phyloP scores from a whole-genome alignment of 2,329 filamentous ascomycete species.

The Sordariomycetes sp. region DNA sequence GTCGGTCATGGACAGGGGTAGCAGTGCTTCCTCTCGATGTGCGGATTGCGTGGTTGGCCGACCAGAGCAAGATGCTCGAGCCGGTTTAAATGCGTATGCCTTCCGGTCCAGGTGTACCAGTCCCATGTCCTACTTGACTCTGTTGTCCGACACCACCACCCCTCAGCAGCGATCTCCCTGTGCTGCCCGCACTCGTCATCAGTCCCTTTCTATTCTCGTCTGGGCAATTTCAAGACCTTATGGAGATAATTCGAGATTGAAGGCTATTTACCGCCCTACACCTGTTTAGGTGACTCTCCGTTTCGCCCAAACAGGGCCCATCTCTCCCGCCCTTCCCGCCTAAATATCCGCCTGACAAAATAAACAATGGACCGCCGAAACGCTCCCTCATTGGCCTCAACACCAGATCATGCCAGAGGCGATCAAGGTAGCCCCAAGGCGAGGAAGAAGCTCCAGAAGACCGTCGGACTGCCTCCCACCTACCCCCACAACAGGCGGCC shows the following conservation, averaged over 20 bases:
- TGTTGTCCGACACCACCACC: no score
- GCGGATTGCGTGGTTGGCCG: not conserved
- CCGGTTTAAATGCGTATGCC: not conserved
- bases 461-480: not conserved
- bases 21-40: not conserved
- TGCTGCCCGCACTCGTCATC: no score
- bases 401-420: not conserved
- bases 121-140: no score
- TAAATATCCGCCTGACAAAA: conserved; percentile 5
- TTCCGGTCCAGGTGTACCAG: not conserved
- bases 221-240: no score
- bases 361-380: conserved; percentile 1
- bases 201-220: no score
- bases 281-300: no score
- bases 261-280: no score
- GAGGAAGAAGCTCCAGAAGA: conserved; percentile 4
- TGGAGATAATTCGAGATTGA: no score
- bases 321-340: not conserved
- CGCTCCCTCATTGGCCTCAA: not conserved
- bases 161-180: no score
- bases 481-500: not conserved
- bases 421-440: not conserved
- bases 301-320: not conserved
- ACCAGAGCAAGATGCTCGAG: not conserved
- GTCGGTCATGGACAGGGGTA: not conserved